Conservation (phyloP, 2,329 filamentous ascomycete genomes). For the Colletotrichum lentis region DNA sequence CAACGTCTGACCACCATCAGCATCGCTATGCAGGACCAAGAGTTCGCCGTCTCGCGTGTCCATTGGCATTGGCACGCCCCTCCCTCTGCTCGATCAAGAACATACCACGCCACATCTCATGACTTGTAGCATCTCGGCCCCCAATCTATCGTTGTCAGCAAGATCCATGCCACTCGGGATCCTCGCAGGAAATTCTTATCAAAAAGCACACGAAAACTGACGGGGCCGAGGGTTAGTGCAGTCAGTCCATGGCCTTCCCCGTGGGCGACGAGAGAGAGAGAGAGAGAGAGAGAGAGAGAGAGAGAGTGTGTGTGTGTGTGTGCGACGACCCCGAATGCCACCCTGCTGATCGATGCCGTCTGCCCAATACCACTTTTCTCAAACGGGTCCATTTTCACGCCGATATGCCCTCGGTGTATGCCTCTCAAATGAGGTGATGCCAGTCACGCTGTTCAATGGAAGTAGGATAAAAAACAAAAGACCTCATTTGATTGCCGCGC, state of each 20-base stretch:
- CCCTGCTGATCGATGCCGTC: constrained; percentile 8
- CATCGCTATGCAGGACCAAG: background rate
- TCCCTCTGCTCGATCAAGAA: background rate
- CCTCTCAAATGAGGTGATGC: background rate
- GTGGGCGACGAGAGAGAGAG: background rate
- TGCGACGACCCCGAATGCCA: background rate
- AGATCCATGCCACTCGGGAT: constrained; percentile 3
- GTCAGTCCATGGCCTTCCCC: background rate
- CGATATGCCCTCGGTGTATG: background rate
- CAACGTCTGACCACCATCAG: background rate
- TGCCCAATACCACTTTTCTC: constrained; percentile 7
- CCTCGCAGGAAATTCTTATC: constrained; percentile 1
- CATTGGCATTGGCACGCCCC: background rate
- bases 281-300: background rate
- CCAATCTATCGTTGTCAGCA: constrained; percentile 13
- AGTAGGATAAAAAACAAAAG: too few relatives aligned
- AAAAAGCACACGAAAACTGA: background rate
- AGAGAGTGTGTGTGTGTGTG: too few relatives aligned
- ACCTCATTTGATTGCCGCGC: background rate
- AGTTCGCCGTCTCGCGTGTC: background rate
- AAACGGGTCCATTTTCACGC: background rate
- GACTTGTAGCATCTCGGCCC: constrained; percentile 14
- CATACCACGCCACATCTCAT: constrained; percentile 22
- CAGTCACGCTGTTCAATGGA: background rate
- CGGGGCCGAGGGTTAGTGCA: background rate